phyloP scores from a whole-genome alignment of 2,329 filamentous ascomycete species.

The Sordariomycetes sp. region DNA sequence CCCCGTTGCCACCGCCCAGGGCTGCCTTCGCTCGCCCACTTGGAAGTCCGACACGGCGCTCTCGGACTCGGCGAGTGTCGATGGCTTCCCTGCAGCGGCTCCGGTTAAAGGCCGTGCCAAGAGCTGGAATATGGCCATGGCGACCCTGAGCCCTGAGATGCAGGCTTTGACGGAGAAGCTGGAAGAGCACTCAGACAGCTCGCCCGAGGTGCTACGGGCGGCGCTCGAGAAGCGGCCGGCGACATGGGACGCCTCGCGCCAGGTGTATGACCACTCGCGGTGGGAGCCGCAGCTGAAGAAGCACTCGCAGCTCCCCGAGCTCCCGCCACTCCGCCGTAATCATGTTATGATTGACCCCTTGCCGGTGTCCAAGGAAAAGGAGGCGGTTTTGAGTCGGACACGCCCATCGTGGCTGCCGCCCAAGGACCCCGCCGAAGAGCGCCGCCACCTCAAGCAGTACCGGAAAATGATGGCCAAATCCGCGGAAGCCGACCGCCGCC shows the following conservation, averaged over 20 bases:
- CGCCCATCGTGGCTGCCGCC: slow-evolving; percentile 75
- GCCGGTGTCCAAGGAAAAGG: slow-evolving; percentile 76
- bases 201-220: slow-evolving; percentile 19
- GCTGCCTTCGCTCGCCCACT: slow-evolving; percentile 42
- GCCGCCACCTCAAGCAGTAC: slow-evolving; percentile 73
- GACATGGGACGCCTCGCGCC: slow-evolving; percentile 9
- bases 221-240: slow-evolving; percentile 6
- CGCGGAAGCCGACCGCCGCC: slow-evolving; percentile 44
- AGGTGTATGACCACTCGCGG: slow-evolving; percentile 7
- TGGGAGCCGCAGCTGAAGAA: slow-evolving; percentile 12
- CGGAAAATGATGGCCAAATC: slow-evolving; percentile 67
- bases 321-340: slow-evolving; percentile 56
- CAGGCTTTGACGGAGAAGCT: slow-evolving; percentile 65
- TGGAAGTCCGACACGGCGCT: slow-evolving; percentile 33
- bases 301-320: slow-evolving; percentile 44
- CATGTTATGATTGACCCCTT: slow-evolving; percentile 78
- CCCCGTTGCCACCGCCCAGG: slow-evolving; percentile 41
- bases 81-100: slow-evolving; percentile 18
- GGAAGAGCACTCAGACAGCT: slow-evolving; percentile 63
- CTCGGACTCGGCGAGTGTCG: slow-evolving; percentile 12
- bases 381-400: slow-evolving; percentile 68
- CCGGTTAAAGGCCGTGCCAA: slow-evolving; percentile 44
- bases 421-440: slow-evolving; percentile 84
- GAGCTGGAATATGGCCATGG: slow-evolving; percentile 62
- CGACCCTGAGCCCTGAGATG: slow-evolving; percentile 58